A percentile compares a stretch with the other conserved stretches of the same genome.
Conservation (phyloP, 768 basidiomycete genomes). For the Lactarius vividus region DNA sequence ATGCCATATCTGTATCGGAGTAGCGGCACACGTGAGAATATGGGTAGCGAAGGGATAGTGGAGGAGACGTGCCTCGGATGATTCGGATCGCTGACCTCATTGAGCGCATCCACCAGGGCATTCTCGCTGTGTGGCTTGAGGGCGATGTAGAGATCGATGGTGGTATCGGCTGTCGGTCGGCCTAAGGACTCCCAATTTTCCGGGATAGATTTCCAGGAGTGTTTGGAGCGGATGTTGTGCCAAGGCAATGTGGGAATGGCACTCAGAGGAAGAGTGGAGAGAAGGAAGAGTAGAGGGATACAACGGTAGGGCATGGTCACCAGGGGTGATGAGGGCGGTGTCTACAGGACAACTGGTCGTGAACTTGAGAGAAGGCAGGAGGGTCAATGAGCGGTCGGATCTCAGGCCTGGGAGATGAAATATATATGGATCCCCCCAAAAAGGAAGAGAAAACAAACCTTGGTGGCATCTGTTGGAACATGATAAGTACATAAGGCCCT, state of each 20-base stretch:
- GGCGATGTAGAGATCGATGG: too few relatives aligned
- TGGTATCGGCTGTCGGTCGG: background rate
- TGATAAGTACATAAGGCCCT: too few relatives aligned
- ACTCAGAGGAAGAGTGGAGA: background rate
- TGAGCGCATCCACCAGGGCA: background rate
- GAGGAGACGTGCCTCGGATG: too few relatives aligned
- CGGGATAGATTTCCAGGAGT: background rate
- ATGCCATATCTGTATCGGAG: background rate
- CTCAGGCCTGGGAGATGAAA: too few relatives aligned
- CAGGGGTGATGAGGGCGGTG: too few relatives aligned
- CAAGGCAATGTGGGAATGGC: background rate
- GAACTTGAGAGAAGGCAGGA: background rate
- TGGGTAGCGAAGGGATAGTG: background rate
- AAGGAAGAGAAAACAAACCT: too few relatives aligned
- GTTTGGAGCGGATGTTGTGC: background rate
- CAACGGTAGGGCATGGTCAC: background rate
- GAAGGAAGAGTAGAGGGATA: background rate
- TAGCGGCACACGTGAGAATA: background rate
- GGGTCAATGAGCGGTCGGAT: too few relatives aligned
- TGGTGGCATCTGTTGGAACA: too few relatives aligned
- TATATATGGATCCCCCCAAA: too few relatives aligned
- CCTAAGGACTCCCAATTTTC: background rate
- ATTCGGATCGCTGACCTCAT: background rate
- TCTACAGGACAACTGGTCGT: too few relatives aligned
- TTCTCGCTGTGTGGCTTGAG: background rate